phyloP scores from a whole-genome alignment of 371 early-diverging fungal genomes.

The Mycotypha africana region DNA sequence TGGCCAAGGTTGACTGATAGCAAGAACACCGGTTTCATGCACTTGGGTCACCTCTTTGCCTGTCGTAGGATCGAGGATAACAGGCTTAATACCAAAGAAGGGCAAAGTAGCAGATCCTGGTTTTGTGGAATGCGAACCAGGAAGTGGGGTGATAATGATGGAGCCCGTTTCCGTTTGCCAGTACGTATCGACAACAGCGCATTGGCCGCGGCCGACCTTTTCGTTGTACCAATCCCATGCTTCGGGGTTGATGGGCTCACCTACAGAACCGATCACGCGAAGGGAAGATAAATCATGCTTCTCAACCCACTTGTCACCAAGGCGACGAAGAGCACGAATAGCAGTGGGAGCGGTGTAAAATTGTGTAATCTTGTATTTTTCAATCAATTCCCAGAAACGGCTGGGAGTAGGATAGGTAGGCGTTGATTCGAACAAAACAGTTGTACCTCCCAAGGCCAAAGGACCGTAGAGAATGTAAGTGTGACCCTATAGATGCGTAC shows the following conservation, averaged over 20 bases:
- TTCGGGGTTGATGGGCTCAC: conserved; percentile 97
- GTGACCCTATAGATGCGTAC: no score
- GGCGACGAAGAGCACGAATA: conserved; percentile 86
- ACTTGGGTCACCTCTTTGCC: conserved; percentile 70
- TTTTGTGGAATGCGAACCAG: conserved; percentile 79
- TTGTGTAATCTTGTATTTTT: conserved; percentile 88
- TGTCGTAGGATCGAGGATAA: conserved; percentile 74
- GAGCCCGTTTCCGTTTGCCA: conserved; percentile 97
- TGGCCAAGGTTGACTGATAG: conserved; percentile 88
- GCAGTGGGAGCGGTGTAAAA: conserved; percentile 99
- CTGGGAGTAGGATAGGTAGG: conserved; percentile 80
- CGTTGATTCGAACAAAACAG: conserved; percentile 91
- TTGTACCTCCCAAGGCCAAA: conserved; percentile 81
- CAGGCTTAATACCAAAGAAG: conserved; percentile 94
- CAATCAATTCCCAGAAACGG: conserved; percentile 80
- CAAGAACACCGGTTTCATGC: conserved; percentile 86
- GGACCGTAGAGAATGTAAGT: conserved; percentile 95
- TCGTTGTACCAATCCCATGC: conserved; percentile 96
- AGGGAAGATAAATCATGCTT: conserved; percentile 72
- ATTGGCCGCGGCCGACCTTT: conserved; percentile 77
- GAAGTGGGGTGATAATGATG: conserved; percentile 86
- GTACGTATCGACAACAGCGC: conserved; percentile 95
- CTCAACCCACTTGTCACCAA: conserved; percentile 77
- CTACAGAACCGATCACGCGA: conserved; percentile 92
- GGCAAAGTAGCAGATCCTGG: conserved; percentile 95